Conservation (phyloP, 805 yeast genomes). For the Komagataella pastoris region DNA sequence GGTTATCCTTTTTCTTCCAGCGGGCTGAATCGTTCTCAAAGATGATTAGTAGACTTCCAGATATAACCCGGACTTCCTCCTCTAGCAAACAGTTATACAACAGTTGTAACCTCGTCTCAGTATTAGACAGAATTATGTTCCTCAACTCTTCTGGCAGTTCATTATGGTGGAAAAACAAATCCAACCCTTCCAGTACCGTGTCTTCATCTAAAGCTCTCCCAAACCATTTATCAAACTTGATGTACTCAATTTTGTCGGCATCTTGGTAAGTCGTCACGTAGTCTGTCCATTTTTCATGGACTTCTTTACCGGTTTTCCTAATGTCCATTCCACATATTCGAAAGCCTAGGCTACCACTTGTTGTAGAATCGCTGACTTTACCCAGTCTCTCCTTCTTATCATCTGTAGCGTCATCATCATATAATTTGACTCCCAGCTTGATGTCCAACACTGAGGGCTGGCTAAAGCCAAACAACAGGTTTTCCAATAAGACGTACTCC, state of each 20-base stretch:
- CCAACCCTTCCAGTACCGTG: constrained; percentile 30
- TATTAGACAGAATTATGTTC: constrained; percentile 26
- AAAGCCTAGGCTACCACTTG: constrained; percentile 65
- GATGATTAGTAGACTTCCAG: constrained; percentile 61
- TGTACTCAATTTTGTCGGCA: constrained; percentile 18
- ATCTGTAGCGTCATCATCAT: constrained; percentile 43
- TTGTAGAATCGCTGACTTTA: constrained; percentile 55
- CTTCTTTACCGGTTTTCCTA: constrained; percentile 9
- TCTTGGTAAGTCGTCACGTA: neutral
- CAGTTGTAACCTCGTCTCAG: constrained; percentile 46
- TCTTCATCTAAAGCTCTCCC: constrained; percentile 47
- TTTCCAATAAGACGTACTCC: constrained; percentile 54
- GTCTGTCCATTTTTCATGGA: neutral
- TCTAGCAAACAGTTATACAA: constrained; percentile 52
- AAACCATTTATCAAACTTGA: constrained; percentile 47
- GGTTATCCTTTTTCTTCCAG: constrained; percentile 31
- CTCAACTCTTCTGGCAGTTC: constrained; percentile 17
- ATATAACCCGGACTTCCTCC: constrained; percentile 49
- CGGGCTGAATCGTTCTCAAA: constrained; percentile 53
- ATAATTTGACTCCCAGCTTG: constrained; percentile 61
- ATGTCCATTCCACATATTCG: constrained; percentile 86
- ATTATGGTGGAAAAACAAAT: constrained; percentile 27
- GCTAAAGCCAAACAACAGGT: constrained; percentile 44
- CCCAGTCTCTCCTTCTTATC: constrained; percentile 54
- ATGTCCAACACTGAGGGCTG: constrained; percentile 72